Base-by-base conservation (phyloP, 1,284 basidiomycete species). In the Kalmanozyma brasiliensis region DNA sequence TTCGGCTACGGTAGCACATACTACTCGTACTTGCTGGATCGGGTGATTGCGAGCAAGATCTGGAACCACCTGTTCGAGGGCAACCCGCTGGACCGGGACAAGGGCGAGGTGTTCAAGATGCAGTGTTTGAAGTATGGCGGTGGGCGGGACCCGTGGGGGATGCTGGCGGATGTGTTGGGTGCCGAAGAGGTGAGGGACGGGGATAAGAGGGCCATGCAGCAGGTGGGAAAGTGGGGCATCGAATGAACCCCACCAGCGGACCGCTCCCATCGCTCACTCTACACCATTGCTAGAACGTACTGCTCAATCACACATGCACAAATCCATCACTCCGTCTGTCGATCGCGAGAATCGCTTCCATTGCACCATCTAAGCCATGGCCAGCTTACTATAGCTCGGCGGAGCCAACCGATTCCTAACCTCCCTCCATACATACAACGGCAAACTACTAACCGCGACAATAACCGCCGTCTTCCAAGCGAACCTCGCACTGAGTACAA, bases 1-100 rank as follows among this genome's bases (percentile, higher is more conserved):
- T 95, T 92, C 76, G 94, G 94, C 1, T 98, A 98, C 77, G 94
- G 95, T 8, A 93, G 94, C 9, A 96, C 93, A 1, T 98, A 98
- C 83, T 98, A 98, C 80, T 94, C 93, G 14, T 98, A 98, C 82
- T 86, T 98, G 8, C 93, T 98, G 72, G 96, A 98, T 76, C 88
- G 94, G 4, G 93, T 93, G 3, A 96, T 98, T 61, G 95, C 96
- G 0, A 91, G 91, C 11, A 87, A 91, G 34, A 89, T 98, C 1
- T 98, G 93, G 91, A 83, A 85, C 11, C 86, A 88, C 17, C 84
- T 96, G 0, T 98, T 98, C 77, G 84, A 84, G 1, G 30, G 38
- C 0, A 65, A 83, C 17, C 83, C 83, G 20, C 57, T 84, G 13
- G 66, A 68, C 14, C 61, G 83, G n/a, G 76, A 80, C n/a, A 55